Conservation (phyloP, 176 grass and related monocot species). For the Hsuehochloa calcarea region DNA sequence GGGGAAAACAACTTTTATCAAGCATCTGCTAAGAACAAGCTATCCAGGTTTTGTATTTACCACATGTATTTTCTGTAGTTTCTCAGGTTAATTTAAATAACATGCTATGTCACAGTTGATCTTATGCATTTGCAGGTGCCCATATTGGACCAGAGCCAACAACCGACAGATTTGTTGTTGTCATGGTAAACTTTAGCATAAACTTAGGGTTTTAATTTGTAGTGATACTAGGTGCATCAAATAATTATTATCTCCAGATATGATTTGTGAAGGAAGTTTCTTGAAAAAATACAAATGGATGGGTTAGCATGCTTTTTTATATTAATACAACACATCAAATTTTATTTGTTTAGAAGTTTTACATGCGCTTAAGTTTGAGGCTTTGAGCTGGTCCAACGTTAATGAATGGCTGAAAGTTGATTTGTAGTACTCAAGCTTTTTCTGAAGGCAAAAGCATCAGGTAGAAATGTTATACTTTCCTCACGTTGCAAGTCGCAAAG, state of each 20-base stretch:
- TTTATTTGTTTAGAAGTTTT: not conserved
- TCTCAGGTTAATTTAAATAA: not conserved
- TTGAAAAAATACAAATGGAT: not conserved
- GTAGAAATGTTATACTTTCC: not conserved
- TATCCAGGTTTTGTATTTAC: constrained; percentile 74
- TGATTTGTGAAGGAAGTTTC: constrained; percentile 13
- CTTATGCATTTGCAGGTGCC: constrained; percentile 60
- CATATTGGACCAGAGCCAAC: constrained; percentile 99
- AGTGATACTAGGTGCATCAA: not conserved
- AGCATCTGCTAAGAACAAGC: constrained; percentile 79
- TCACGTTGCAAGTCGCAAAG: not conserved
- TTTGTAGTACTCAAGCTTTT: not conserved
- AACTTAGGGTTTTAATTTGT: constrained; percentile 11
- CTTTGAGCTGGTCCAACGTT: not conserved
- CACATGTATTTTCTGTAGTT: constrained; percentile 5
- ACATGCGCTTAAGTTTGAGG: not conserved
- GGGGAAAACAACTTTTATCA: constrained; percentile 98
- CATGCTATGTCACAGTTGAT: constrained; percentile 35
- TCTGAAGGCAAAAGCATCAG: not conserved
- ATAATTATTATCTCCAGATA: not conserved
- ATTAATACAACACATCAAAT: not conserved
- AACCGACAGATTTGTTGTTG: constrained; percentile 98
- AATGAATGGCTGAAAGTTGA: not conserved
- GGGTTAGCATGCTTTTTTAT: not conserved
- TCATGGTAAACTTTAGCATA: constrained; percentile 70